Evolutionary conservation across 1,284 basidiomycete species (phyloP).

Genomic region (Boletus smithii): DNA sequence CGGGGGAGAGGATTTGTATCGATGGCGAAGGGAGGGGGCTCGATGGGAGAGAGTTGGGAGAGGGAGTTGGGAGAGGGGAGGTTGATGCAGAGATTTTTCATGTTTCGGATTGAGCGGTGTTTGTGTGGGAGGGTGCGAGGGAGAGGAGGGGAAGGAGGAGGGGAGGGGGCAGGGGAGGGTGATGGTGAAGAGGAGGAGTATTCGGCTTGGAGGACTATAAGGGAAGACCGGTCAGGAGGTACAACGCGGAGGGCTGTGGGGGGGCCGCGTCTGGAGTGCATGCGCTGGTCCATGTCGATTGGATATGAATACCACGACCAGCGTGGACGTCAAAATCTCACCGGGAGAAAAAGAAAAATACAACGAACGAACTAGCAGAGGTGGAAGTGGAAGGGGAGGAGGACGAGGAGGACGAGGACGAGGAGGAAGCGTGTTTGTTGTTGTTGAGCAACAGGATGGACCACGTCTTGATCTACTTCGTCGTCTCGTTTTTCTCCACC

Average conservation of each 20-base stretch:
- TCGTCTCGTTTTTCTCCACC: slow-evolving; percentile 48
- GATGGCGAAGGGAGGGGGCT: slow-evolving; percentile 27
- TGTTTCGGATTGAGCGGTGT: slow-evolving; percentile 54
- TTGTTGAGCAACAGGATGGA: slow-evolving; percentile 12
- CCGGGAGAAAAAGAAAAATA: slow-evolving; percentile 23
- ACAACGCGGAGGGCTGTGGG: slow-evolving; percentile 58
- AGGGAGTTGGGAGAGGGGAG: slow-evolving; percentile 55
- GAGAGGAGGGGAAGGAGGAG: slow-evolving; percentile 46
- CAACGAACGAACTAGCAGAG: slow-evolving; percentile 18
- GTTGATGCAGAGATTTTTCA: slow-evolving; percentile 72
- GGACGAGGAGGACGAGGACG: too few species aligned
- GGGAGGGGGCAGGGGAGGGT: slow-evolving; percentile 39
- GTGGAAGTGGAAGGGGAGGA: slow-evolving; percentile 14
- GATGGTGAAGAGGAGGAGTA: slow-evolving; percentile 49
- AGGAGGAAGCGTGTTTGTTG: slow-evolving; percentile 20
- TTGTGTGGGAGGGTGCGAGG: slow-evolving; percentile 38
- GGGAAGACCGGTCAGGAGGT: slow-evolving; percentile 46
- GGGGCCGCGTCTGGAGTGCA: slow-evolving; percentile 53
- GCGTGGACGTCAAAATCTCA: slow-evolving; percentile 36
- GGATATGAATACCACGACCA: slow-evolving; percentile 45
- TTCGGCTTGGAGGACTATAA: slow-evolving; percentile 47
- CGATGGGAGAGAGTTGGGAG: slow-evolving; percentile 41
- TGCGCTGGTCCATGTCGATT: slow-evolving; percentile 30
- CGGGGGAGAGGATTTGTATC: slow-evolving; percentile 28
- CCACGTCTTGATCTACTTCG: slow-evolving; percentile 31